Evolutionary conservation across 345 rosid genomes (phyloP).

Genomic region (Anacardium occidentale): DNA sequence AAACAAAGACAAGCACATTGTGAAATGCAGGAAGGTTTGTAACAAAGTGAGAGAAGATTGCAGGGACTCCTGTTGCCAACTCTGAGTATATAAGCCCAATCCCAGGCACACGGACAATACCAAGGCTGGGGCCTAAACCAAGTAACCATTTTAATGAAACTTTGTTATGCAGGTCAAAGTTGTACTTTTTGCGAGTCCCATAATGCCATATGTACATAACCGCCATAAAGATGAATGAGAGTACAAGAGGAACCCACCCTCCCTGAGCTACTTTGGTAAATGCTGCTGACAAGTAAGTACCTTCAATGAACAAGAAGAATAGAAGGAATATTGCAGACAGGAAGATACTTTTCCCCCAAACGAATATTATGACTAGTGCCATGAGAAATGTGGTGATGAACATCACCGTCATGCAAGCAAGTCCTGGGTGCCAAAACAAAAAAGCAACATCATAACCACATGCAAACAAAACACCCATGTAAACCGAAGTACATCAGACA

Average conservation of each 20-base stretch:
- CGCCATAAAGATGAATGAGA: constrained; percentile 59
- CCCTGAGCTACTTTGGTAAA: constrained; percentile 77
- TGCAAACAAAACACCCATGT: neutral
- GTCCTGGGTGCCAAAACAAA: constrained; percentile 51
- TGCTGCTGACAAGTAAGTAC: constrained; percentile 83
- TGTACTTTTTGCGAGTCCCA: constrained; percentile 87
- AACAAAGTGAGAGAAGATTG: constrained; percentile 93
- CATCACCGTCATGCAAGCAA: constrained; percentile 87
- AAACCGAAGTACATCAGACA: neutral
- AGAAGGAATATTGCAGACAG: constrained; percentile 62
- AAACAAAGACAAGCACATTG: constrained; percentile 81
- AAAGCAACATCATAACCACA: constrained; percentile 10
- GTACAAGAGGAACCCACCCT: constrained; percentile 88
- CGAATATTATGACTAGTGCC: constrained; percentile 77
- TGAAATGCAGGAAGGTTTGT: constrained; percentile 96
- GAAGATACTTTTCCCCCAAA: constrained; percentile 64
- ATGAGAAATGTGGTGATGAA: constrained; percentile 84
- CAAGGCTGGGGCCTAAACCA: constrained; percentile 94
- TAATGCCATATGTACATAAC: constrained; percentile 94
- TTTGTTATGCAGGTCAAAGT: constrained; percentile 89
- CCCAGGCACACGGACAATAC: constrained; percentile 93
- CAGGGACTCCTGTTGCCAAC: constrained; percentile 88
- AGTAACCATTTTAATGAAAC: constrained; percentile 88
- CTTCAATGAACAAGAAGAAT: constrained; percentile 71
- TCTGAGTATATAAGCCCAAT: constrained; percentile 93